These are phyloP conservation scores for Colletotrichum sp. DNA, from an alignment of 2,329 filamentous ascomycete genomes.

Conservation along the genomic window DNA sequence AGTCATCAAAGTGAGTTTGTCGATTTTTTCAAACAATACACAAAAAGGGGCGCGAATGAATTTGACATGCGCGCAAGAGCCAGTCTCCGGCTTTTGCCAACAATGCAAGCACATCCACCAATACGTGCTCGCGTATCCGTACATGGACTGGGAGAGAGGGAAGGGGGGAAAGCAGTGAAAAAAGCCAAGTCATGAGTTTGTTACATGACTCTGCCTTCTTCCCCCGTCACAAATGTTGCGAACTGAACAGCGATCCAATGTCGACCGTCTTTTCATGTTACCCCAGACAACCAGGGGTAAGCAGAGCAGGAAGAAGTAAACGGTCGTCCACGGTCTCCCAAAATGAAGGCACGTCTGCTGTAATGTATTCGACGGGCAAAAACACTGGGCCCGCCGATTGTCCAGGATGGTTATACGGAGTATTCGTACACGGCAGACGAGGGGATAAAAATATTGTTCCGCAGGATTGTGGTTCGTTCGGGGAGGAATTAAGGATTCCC, in stretches of 20 bases:
- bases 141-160: not conserved
- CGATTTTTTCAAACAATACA: not conserved
- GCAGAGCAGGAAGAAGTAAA: not conserved
- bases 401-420: not conserved
- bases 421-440: not conserved
- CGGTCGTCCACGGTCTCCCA: not conserved
- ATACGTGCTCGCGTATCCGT: not conserved
- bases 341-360: not conserved
- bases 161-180: not conserved
- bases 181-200: not conserved
- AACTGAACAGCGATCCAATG: not conserved
- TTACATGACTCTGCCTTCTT: not conserved
- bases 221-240: not conserved
- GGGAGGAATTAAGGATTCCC: not conserved
- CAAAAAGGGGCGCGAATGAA: not conserved
- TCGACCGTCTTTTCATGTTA: constrained; percentile 10
- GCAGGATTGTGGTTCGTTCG: not conserved
- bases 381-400: not conserved
- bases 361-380: constrained; percentile 5
- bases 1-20: not conserved
- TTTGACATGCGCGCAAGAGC: not conserved
- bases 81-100: not conserved
- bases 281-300: not conserved
- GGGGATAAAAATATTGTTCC: not conserved
- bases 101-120: not conserved